These are phyloP conservation scores for Phytopythium delawarense DNA, from an alignment of 352 stramenopile genomes.

Conservation along the genomic window DNA sequence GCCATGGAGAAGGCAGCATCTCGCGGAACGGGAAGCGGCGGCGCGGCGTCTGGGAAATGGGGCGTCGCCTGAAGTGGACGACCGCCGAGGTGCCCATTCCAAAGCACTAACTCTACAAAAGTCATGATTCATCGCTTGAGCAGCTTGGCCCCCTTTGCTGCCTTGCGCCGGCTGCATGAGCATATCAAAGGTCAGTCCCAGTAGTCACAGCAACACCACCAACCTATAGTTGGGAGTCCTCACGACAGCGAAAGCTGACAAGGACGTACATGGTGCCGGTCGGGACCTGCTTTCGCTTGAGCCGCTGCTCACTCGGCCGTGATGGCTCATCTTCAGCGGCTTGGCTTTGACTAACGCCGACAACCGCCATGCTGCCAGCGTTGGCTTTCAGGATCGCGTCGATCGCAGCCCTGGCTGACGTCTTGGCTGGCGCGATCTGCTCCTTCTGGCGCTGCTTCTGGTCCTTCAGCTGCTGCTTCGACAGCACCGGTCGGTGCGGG, in stretches of 20 bases:
- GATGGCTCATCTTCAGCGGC: neutral
- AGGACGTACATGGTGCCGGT: constrained; percentile 43
- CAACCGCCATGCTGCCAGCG: neutral
- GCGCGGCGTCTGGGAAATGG: constrained; percentile 54
- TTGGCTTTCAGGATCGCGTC: constrained; percentile 1
- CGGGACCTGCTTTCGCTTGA: constrained; percentile 45
- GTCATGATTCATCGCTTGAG: constrained; percentile 31
- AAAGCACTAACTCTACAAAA: constrained; percentile 15
- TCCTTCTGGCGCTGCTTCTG: constrained; percentile 7
- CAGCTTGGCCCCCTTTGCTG: constrained; percentile 45
- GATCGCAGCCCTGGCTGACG: neutral
- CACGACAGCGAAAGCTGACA: neutral
- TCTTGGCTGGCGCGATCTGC: neutral
- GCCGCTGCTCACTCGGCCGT: constrained; percentile 8
- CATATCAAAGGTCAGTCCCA: constrained; percentile 1
- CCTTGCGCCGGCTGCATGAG: constrained; percentile 37
- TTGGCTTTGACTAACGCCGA: neutral
- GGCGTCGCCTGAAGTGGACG: constrained; percentile 60
- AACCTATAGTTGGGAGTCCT: too few relatives aligned
- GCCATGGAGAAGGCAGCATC: constrained; percentile 54
- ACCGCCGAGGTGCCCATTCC: constrained; percentile 42
- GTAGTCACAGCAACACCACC: neutral
- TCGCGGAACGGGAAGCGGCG: constrained; percentile 38
- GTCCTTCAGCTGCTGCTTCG: constrained; percentile 19
- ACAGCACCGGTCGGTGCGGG: constrained; percentile 30